Evolutionary conservation across 1,284 basidiomycete species (phyloP), one percentile per base, ranked within the genome.

Genomic region (Inonotus obliquus): DNA sequence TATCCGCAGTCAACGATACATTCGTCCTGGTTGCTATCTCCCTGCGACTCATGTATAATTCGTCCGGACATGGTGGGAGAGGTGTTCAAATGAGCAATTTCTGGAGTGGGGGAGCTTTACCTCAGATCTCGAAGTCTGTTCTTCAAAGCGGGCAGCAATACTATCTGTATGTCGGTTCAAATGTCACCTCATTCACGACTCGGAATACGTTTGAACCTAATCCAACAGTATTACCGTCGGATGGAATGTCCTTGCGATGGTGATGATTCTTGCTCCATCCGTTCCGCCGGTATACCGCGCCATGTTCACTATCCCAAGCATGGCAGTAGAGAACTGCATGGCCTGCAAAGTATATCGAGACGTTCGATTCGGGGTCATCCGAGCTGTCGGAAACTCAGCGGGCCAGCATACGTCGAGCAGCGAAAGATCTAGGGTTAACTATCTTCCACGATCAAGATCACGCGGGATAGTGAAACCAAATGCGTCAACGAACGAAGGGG

Each of bases 121-220:
- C 72, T 2, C 51, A 61, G 1, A 65, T 74, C 44, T 72, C 72
- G 1, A 66, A 66, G 27, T 65, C 67, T 7, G 44, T 75, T 10
- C 61, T 75, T 17, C 67, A 68, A 47, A 67, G 69, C 51, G 72
- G 73, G 7, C 72, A 74, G 65, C 58, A 67, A 19, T 75, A 73
- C 57, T 74, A 73, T 56, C 48, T 73, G 74, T 74, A 54, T 62
- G 72, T 65, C n/a, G 14, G 19, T 27, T 27, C 38, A 17, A 54
- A 17, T 27, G n/a, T 21, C 48, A 29, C 23, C 1, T 49, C 19
- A 23, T 49, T 11, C 23, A 49, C 5, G 19, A 19, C 19, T 19
- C 9, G 21, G 45, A 23, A 47, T 17, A 25, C 38, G 1, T 7
- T 49, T 6, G 2, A 25, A 39, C 14, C 59, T 47, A 32, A 21